Evolutionary conservation across 2,329 filamentous ascomycete species (phyloP).

Genomic region (Aspergillus eucalypticola): DNA sequence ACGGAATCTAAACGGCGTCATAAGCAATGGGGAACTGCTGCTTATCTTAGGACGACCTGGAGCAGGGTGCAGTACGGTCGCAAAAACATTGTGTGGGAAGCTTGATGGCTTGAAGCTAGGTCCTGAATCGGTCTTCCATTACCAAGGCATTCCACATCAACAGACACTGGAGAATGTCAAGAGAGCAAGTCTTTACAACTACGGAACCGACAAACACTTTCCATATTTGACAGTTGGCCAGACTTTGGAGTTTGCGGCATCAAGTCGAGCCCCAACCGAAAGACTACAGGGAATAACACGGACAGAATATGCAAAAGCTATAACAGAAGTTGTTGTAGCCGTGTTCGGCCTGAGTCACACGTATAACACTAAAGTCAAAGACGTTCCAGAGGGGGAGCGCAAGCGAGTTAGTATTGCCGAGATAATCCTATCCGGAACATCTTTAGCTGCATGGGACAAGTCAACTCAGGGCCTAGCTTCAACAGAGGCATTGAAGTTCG

Average conservation of each 20-base stretch:
- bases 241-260: constrained; percentile 73
- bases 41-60: constrained; percentile 3
- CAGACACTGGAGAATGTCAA: not conserved
- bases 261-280: constrained; percentile 54
- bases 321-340: constrained; percentile 46
- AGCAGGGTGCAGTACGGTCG: not conserved
- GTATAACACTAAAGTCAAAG: constrained; percentile 52
- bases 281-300: constrained; percentile 31
- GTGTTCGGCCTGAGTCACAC: constrained; percentile 51
- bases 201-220: constrained; percentile 71
- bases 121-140: not conserved
- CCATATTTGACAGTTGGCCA: constrained; percentile 65
- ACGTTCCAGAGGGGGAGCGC: constrained; percentile 60
- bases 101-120: not conserved
- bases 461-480: constrained; percentile 50
- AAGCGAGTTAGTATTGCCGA: constrained; percentile 64
- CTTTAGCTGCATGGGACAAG: constrained; percentile 47
- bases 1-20: not conserved
- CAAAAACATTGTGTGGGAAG: not conserved
- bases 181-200: not conserved
- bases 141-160: not conserved
- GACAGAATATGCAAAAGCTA: constrained; percentile 43
- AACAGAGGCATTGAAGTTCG: constrained; percentile 56
- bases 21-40: not conserved
- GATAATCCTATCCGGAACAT: constrained; percentile 46